Evolutionary conservation across 2,329 filamentous ascomycete species (phyloP).

Genomic region (Phoma sp.): DNA sequence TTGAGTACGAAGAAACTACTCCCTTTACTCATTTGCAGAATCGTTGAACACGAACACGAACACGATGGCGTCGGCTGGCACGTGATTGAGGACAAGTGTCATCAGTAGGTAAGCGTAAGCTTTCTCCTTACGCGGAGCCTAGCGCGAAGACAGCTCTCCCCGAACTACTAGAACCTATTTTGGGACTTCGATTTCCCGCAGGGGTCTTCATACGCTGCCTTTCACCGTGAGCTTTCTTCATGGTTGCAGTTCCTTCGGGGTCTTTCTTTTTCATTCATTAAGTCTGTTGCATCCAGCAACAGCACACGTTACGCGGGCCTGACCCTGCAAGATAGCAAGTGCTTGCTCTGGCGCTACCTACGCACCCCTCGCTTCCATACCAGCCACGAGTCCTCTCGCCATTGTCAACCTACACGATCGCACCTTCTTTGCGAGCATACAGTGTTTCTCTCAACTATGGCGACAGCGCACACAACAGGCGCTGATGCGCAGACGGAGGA

Average conservation of each 20-base stretch:
- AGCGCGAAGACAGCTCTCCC: constrained; percentile 26
- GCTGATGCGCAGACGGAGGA: constrained; percentile 51
- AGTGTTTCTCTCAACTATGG: constrained; percentile 28
- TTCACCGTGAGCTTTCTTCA: constrained; percentile 20
- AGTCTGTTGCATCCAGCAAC: constrained; percentile 12
- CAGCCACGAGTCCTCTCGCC: constrained; percentile 23
- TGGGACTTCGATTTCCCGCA: constrained; percentile 28
- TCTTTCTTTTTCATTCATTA: constrained; percentile 18
- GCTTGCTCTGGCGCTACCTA: constrained; percentile 2
- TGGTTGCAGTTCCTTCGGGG: constrained; percentile 18
- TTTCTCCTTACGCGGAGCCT: neutral
- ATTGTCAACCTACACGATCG: constrained; percentile 6
- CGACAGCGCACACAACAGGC: constrained; percentile 45
- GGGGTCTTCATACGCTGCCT: constrained; percentile 26
- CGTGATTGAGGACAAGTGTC: constrained; percentile 24
- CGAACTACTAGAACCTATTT: constrained; percentile 32
- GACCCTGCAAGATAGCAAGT: neutral
- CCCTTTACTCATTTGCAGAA: neutral
- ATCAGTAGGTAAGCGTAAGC: constrained; percentile 1
- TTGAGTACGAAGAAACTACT: neutral
- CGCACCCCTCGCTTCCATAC: constrained; percentile 20
- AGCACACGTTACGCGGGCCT: neutral
- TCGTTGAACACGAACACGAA: constrained; percentile 10
- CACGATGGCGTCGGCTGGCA: constrained; percentile 11
- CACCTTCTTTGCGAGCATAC: neutral